Percentiles rank a stretch among this genome's conserved stretches.
Evolutionary conservation across 768 basidiomycete genomes (phyloP).

Genomic region (Termitomyces eurrhizus): DNA sequence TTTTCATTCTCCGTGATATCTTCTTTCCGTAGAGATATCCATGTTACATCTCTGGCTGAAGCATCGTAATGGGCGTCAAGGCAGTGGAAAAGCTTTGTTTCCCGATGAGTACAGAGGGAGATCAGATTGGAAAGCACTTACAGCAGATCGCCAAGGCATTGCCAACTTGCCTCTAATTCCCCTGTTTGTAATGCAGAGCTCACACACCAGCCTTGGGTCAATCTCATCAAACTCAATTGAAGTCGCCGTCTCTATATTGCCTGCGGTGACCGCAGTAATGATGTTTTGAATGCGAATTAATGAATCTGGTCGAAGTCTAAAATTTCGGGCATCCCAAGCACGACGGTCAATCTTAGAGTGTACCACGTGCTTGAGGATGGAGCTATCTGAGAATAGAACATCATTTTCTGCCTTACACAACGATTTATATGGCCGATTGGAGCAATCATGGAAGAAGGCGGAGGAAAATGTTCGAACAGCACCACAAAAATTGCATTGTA

Average conservation of each 20-base stretch:
- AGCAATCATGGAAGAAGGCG: neutral
- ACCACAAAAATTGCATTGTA: neutral
- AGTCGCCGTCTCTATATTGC: constrained; percentile 2
- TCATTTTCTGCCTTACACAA: neutral
- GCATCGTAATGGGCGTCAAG: neutral
- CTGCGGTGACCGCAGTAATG: neutral
- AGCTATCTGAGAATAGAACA: neutral
- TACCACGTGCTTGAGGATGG: neutral
- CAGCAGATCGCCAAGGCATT: constrained; percentile 8
- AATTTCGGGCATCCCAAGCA: neutral
- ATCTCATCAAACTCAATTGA: constrained; percentile 2
- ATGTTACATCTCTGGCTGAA: neutral
- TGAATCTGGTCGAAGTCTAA: neutral
- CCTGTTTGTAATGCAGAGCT: neutral
- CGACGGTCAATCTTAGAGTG: neutral
- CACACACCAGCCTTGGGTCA: constrained; percentile 3
- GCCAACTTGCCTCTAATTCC: neutral
- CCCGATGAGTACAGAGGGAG: neutral
- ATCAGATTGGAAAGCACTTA: neutral
- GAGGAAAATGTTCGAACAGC: neutral
- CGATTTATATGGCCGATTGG: neutral
- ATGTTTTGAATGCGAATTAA: constrained; percentile 3
- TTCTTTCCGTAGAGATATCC: constrained; percentile 1
- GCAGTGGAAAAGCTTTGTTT: constrained; percentile 5
- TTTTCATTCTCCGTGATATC: neutral